phyloP scores from a whole-genome alignment of 352 stramenopile species.

The Pythium rishiriense region DNA sequence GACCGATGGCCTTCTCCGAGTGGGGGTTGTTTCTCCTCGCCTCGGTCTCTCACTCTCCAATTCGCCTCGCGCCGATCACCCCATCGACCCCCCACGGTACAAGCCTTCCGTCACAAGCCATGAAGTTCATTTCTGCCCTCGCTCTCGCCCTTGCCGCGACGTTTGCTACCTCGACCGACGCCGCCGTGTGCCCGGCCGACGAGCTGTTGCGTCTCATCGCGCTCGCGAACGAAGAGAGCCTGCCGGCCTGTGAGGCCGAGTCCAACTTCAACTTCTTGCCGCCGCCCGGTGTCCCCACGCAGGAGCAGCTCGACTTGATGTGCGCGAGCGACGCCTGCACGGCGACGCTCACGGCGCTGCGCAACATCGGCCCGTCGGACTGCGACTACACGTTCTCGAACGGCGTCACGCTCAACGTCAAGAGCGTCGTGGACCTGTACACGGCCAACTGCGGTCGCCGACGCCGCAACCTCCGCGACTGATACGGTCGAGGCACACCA shows the following conservation, averaged over 20 bases:
- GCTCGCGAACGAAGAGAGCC: constrained; percentile 8
- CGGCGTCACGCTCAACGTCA: constrained; percentile 44
- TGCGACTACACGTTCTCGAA: constrained; percentile 46
- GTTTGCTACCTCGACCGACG: too few relatives aligned
- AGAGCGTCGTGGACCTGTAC: constrained; percentile 41
- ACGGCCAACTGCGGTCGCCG: constrained; percentile 25
- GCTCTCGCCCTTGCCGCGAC: too few relatives aligned
- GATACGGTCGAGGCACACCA: too few relatives aligned
- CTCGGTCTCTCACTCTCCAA: too few relatives aligned
- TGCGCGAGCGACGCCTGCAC: constrained; percentile 12
- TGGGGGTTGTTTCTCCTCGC: too few relatives aligned
- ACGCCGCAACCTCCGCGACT: constrained; percentile 4
- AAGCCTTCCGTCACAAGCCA: too few relatives aligned
- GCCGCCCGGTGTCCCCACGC: not conserved
- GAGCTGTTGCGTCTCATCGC: constrained; percentile 4
- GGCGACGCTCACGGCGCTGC: constrained; percentile 33
- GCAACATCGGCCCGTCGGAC: constrained; percentile 36
- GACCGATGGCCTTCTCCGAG: too few relatives aligned
- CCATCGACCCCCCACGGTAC: too few relatives aligned
- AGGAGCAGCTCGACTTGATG: constrained; percentile 11
- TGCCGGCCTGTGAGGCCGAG: constrained; percentile 7
- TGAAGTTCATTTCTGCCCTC: too few relatives aligned
- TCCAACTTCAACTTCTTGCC: constrained; percentile 15
- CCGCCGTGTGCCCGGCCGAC: not conserved
- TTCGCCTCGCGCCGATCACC: too few relatives aligned